Conservation (phyloP, 306 rosid genomes). For the Cicer bijugum region DNA sequence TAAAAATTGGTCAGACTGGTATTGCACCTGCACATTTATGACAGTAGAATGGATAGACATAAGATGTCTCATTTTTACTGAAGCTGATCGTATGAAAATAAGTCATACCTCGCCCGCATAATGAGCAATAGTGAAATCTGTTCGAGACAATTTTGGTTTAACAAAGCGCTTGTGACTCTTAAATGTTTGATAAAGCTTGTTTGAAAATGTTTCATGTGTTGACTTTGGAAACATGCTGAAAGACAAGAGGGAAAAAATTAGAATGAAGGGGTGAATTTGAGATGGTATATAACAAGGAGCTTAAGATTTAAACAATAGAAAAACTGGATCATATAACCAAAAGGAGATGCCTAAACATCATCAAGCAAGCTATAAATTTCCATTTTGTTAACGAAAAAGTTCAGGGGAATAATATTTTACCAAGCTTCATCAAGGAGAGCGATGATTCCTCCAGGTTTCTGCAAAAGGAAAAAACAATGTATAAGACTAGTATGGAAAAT, state of each 20-base stretch:
- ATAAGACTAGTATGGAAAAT: constrained; percentile 31
- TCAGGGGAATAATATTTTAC: constrained; percentile 54
- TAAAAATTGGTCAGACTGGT: constrained; percentile 92
- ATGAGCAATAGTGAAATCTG: constrained; percentile 84
- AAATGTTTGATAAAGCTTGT: constrained; percentile 97
- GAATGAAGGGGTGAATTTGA: constrained; percentile 40
- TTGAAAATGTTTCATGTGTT: constrained; percentile 97
- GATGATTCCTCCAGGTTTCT: constrained; percentile 98
- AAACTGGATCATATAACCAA: constrained; percentile 38
- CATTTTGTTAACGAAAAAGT: constrained; percentile 30
- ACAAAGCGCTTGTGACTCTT: constrained; percentile 87
- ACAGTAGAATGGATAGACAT: constrained; percentile 42
- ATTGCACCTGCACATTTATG: constrained; percentile 70
- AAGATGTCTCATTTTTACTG: constrained; percentile 29
- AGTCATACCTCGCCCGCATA: constrained; percentile 96
- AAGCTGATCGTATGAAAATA: constrained; percentile 37
- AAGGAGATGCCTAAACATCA: constrained; percentile 40
- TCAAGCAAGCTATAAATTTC: constrained; percentile 19
- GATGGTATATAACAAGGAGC: constrained; percentile 22
- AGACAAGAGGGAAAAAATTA: constrained; percentile 42
- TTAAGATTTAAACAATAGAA: constrained; percentile 34
- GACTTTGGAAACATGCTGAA: constrained; percentile 99
- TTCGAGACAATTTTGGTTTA: constrained; percentile 97
- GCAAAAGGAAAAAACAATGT: constrained; percentile 44
- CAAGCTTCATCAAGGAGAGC: constrained; percentile 99